Evolutionary conservation across 2,329 filamentous ascomycete genomes (phyloP).

Genomic region (Pezizomycotina sp.): DNA sequence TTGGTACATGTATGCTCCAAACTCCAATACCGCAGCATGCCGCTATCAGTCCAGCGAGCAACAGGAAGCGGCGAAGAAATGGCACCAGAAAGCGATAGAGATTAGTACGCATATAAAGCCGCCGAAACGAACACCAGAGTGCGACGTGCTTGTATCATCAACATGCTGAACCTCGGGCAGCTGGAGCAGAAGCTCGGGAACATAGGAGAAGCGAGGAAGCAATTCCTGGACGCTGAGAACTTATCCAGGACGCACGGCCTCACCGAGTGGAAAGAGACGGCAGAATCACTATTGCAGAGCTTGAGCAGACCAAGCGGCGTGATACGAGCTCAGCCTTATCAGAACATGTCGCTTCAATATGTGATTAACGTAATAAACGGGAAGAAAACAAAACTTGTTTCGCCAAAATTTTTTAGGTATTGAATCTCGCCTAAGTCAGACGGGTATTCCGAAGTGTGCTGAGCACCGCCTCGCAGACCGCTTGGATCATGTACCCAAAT

Average conservation of each 20-base stretch:
- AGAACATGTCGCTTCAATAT: too few relatives aligned
- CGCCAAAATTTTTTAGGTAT: too few relatives aligned
- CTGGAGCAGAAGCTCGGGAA: constrained; percentile 62
- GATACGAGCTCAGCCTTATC: too few relatives aligned
- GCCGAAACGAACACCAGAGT: constrained; percentile 55
- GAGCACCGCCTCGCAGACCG: too few relatives aligned
- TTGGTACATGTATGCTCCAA: constrained; percentile 13
- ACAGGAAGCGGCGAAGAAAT: constrained; percentile 53
- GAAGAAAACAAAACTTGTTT: too few relatives aligned
- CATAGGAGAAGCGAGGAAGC: constrained; percentile 44
- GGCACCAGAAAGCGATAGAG: constrained; percentile 61
- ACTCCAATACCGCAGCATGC: constrained; percentile 31
- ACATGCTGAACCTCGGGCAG: constrained; percentile 74
- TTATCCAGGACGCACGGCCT: constrained; percentile 39
- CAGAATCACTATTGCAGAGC: too few relatives aligned
- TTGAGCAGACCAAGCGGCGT: too few relatives aligned
- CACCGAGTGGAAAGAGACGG: too few relatives aligned
- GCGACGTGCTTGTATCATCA: constrained; percentile 69
- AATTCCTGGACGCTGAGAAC: constrained; percentile 51
- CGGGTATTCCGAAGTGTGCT: too few relatives aligned
- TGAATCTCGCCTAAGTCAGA: too few relatives aligned
- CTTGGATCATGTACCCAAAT: too few relatives aligned
- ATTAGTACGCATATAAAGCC: constrained; percentile 49
- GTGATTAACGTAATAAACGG: too few relatives aligned
- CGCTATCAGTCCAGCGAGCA: constrained; percentile 26